Evolutionary conservation across 2,329 filamentous ascomycete species (phyloP), one percentile per base, ranked within the genome.

Genomic region (Colletotrichum ledebouriae): DNA sequence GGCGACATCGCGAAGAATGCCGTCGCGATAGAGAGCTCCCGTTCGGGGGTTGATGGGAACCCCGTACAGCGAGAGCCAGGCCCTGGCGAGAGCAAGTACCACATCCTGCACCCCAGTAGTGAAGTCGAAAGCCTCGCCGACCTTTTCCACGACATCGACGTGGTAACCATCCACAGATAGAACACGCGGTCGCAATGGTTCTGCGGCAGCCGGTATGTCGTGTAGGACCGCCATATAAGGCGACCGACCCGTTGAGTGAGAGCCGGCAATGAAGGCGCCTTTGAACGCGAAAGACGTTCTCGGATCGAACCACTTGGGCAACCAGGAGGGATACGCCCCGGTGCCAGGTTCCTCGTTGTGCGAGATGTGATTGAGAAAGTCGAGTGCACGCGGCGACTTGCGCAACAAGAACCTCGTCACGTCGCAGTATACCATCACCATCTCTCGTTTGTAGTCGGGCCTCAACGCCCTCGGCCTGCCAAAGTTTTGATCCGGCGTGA

Each of bases 221-320:
- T 65, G 57, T 4, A 71, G 20, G 22, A 66, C 59, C 3, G 65
- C 65, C 34, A 68, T 12, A 11, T 68, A 59, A 9, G 55, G 68
- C 20, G 56, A 61, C 9, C 63, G 68, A 11, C 63, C 63, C 17
- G 59, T 61, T 9, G 63, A 50, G 25, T 50, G 69, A 15, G 71
- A 61, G 7, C 70, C 70, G 22, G 70, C 63, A 41, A 70, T 47
- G 49, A 52, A 69, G 12, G 56, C 69, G 4, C 56, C 68, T 25
- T 47, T 61, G 20, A 70, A 64, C 6, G 63, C 60, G 13, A 57
- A 49, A 4, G 33, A 70, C 2, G 56, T 59, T 12, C 53, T 55
- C n/a, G 9, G 22, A n/a, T 70, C 64, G 29, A 70, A 69, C 68
- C 70, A 70, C 34, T 70, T 70, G 17, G 70, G 70, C 13, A 71